These are phyloP conservation scores for Volutella citrinella DNA, from an alignment of 2,329 filamentous ascomycete species.

Conservation along the genomic window DNA sequence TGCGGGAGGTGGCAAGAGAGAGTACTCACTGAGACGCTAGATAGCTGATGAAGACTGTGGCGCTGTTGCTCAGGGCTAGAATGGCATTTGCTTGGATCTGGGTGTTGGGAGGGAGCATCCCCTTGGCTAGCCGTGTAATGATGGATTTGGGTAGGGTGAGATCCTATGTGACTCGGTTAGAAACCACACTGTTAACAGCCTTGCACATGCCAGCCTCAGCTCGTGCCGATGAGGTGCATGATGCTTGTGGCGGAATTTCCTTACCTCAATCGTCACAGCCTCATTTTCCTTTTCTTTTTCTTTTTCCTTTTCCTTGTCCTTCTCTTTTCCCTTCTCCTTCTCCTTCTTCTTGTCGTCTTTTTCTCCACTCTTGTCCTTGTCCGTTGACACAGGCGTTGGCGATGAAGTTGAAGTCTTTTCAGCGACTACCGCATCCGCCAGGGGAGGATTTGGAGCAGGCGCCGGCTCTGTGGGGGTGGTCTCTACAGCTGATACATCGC, in stretches of 20 bases:
- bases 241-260: no score
- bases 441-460: constrained; percentile 7
- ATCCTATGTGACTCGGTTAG: constrained; percentile 47
- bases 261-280: constrained; percentile 52
- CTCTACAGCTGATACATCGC: constrained; percentile 43
- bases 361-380: constrained; percentile 28
- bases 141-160: constrained; percentile 77
- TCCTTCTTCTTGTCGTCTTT: constrained; percentile 29
- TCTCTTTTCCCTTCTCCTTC: constrained; percentile 25
- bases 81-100: constrained; percentile 82
- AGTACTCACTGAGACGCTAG: constrained; percentile 66
- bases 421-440: constrained; percentile 8
- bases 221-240: no score
- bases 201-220: no score
- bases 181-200: no score
- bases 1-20: neutral
- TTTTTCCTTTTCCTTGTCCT: constrained; percentile 18
- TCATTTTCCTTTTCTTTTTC: constrained; percentile 38
- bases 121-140: constrained; percentile 75
- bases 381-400: constrained; percentile 25
- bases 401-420: constrained; percentile 20
- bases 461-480: constrained; percentile 15
- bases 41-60: constrained; percentile 81
- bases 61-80: constrained; percentile 74
- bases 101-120: constrained; percentile 75